phyloP scores from a whole-genome alignment of 495 filamentous ascomycete species.

The Neurospora sp. region DNA sequence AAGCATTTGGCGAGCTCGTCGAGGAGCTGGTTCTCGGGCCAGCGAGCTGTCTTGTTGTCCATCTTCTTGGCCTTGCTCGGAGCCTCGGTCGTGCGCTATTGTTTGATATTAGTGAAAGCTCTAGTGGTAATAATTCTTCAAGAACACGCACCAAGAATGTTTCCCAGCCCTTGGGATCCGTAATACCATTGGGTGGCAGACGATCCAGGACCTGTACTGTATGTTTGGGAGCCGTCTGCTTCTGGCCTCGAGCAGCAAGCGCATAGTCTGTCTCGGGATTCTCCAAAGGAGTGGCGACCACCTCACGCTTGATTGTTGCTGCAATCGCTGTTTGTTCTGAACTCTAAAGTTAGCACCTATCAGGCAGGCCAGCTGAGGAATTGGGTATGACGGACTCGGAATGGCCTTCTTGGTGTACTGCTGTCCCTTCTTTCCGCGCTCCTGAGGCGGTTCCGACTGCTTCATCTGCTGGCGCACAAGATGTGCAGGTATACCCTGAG shows the following conservation, averaged over 20 bases:
- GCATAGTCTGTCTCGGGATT: slow-evolving; percentile 62
- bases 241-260: slow-evolving; percentile 47
- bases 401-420: slow-evolving; percentile 69
- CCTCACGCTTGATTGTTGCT: slow-evolving; percentile 64
- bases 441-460: slow-evolving; percentile 24
- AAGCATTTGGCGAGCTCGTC: slow-evolving; percentile 76
- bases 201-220: slow-evolving; percentile 35
- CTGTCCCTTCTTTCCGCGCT: slow-evolving; percentile 51
- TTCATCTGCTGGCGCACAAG: slow-evolving; percentile 32
- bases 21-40: slow-evolving; percentile 76
- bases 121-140: neutral
- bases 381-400: slow-evolving; percentile 53
- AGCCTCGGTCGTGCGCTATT: slow-evolving; percentile 22
- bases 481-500: slow-evolving; percentile 39
- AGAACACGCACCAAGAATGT: slow-evolving; percentile 46
- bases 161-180: slow-evolving; percentile 35
- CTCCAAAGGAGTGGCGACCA: slow-evolving; percentile 63
- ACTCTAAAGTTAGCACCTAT: slow-evolving; percentile 1
- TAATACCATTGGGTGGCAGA: slow-evolving; percentile 30
- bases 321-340: slow-evolving; percentile 72
- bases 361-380: neutral
- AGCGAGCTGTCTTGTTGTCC: slow-evolving; percentile 75
- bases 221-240: slow-evolving; percentile 53
- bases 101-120: neutral
- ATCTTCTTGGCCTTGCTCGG: slow-evolving; percentile 44